These are phyloP conservation scores for Gillenia trifoliata DNA, from an alignment of 306 rosid genomes.

Conservation along the genomic window DNA sequence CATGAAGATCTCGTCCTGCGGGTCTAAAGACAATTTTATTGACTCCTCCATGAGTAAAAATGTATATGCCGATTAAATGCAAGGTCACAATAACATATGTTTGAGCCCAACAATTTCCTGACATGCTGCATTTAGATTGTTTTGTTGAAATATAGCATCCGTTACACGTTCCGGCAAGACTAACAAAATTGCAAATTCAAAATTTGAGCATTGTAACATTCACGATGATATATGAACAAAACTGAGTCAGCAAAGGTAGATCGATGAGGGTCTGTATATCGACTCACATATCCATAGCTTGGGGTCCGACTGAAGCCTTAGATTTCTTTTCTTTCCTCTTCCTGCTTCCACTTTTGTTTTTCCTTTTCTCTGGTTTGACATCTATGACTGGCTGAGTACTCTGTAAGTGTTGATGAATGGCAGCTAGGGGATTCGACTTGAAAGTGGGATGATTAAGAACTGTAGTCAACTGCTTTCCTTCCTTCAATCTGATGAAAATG, in stretches of 20 bases:
- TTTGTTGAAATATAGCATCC: not conserved
- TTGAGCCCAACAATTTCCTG: not conserved
- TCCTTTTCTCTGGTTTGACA: constrained; percentile 47
- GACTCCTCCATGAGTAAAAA: not conserved
- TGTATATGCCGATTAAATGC: not conserved
- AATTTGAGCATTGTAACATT: constrained; percentile 11
- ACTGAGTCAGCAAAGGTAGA: constrained; percentile 7
- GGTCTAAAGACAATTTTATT: not conserved
- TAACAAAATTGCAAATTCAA: constrained; percentile 1
- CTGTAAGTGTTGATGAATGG: constrained; percentile 53
- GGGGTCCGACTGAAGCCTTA: constrained; percentile 31
- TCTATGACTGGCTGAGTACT: constrained; percentile 53
- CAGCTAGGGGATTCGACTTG: constrained; percentile 55
- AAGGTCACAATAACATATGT: not conserved
- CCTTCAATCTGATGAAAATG: constrained; percentile 56
- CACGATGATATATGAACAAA: not conserved
- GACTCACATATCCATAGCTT: constrained; percentile 43
- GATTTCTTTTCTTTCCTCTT: constrained; percentile 52
- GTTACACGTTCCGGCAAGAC: not conserved
- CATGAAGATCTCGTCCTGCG: not conserved
- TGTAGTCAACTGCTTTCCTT: constrained; percentile 41
- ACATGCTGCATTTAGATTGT: not conserved
- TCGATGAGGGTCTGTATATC: not conserved
- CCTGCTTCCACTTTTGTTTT: constrained; percentile 56
- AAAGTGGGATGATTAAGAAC: constrained; percentile 54